phyloP scores from a whole-genome alignment of 1,139 yeast species.

The Lodderomyces parapsilosis region DNA sequence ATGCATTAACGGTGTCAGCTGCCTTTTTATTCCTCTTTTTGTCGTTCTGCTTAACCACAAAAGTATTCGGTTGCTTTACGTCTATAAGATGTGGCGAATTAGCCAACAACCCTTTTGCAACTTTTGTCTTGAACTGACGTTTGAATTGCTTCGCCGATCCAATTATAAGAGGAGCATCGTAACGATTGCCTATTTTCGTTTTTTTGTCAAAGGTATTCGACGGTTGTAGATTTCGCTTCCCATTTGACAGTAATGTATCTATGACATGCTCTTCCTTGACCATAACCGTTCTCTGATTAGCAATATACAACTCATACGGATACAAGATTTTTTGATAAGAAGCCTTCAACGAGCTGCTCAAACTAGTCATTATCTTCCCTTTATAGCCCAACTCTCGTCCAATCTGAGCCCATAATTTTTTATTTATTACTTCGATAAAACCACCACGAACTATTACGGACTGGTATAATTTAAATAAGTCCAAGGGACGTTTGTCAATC shows the following conservation, averaged over 20 bases:
- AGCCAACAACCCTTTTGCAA: constrained; percentile 50
- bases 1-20: constrained; percentile 19
- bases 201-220: constrained; percentile 8
- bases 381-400: constrained; percentile 78
- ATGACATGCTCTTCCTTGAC: constrained; percentile 11
- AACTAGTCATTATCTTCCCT: constrained; percentile 56
- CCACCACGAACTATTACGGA: constrained; percentile 61
- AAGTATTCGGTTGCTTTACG: constrained; percentile 28
- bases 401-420: constrained; percentile 61
- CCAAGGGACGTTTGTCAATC: constrained; percentile 57
- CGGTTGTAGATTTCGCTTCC: constrained; percentile 12
- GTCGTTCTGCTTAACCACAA: constrained; percentile 16
- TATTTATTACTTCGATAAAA: constrained; percentile 50
- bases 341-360: constrained; percentile 65
- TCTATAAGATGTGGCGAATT: constrained; percentile 41
- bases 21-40: constrained; percentile 18
- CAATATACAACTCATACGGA: constrained; percentile 29
- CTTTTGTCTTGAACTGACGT: constrained; percentile 44
- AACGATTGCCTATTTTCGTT: constrained; percentile 4
- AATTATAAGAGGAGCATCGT: constrained; percentile 27
- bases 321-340: constrained; percentile 45
- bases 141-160: constrained; percentile 47
- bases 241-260: constrained; percentile 5
- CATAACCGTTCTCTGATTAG: constrained; percentile 10
- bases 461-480: constrained; percentile 49